Base-by-base conservation (phyloP, 2,329 filamentous ascomycete species). In the Leptographium radiaticola region DNA sequence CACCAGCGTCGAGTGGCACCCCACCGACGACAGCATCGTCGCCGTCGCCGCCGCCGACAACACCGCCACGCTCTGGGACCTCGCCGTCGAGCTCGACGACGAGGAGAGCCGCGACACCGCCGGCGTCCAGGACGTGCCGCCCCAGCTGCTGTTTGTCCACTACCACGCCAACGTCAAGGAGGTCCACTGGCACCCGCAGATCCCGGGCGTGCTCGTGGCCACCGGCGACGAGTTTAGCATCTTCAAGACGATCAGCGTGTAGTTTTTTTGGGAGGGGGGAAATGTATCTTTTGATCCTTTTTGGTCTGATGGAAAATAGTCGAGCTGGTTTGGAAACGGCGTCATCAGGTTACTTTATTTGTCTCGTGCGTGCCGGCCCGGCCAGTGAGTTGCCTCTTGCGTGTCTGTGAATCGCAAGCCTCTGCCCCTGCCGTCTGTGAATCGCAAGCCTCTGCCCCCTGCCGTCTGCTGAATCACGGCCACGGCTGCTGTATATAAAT, bases 161-260 rank as follows among this genome's bases (percentile, higher is more conserved):
- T 96, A 95, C 67, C 89, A 94, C 74, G 86, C 94, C 63, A 84
- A 88, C 62, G 89, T 89, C 54, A 97, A 96, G 79, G 93, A 98
- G 71, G 73, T 90, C 40, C 93, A 98, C 71, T 98, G 93, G 91
- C 91, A 97, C 71, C 87, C 86, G 38, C 93, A 98, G 73, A 95
- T 97, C 66, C 87, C 89, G 0, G 93, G 93, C 34, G 83, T 83
- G 38, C 71, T 97, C 57, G 84, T 97, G 70, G 89, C 89, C 2
- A 98, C 93, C 0, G 93, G 93, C 11, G 86, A 89, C 64, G 84
- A 84, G 69, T 96, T 98, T 70, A 87, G 85, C 64, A 82, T 89
- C 49, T 87, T 90, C 70, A 83, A 86, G 67, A 90, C 87, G 2
- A 91, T 91, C 65, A 89, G 84, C 66, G 86, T 90, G 54, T 90